A percentile compares a stretch with the other conserved stretches of the same genome.
These are phyloP conservation scores for Monosporascus sp. DNA, from an alignment of 2,329 filamentous ascomycete species.

Conservation along the genomic window DNA sequence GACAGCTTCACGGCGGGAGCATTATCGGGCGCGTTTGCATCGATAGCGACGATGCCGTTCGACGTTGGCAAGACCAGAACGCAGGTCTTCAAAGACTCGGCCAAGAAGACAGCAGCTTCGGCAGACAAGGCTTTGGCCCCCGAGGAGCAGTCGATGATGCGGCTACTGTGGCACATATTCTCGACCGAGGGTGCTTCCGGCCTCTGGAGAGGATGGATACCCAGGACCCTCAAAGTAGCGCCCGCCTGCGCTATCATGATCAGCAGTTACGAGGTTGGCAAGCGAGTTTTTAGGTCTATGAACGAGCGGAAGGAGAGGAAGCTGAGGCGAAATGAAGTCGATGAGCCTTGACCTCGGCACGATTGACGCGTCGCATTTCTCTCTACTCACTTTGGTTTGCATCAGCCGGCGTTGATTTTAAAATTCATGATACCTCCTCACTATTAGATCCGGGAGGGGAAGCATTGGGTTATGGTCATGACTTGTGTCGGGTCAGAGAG, in stretches of 20 bases:
- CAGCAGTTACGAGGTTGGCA: slow-evolving; percentile 93
- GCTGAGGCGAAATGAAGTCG: slow-evolving; percentile 9
- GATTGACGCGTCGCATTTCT: not conserved
- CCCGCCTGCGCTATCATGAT: slow-evolving; percentile 99
- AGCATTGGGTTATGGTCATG: not conserved
- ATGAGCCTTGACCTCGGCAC: slow-evolving; percentile 8
- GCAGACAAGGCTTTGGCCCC: slow-evolving; percentile 40
- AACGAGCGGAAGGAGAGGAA: slow-evolving; percentile 49
- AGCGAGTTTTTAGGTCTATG: slow-evolving; percentile 72
- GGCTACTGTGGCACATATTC: slow-evolving; percentile 88
- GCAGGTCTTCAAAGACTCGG: slow-evolving; percentile 67
- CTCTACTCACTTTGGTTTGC: slow-evolving; percentile 2
- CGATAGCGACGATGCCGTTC: slow-evolving; percentile 87
- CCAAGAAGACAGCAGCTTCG: slow-evolving; percentile 22
- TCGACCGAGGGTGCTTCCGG: slow-evolving; percentile 74
- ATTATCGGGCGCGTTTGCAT: slow-evolving; percentile 74
- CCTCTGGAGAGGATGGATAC: slow-evolving; percentile 87
- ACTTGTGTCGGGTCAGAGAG: not conserved
- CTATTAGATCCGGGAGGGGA: not conserved
- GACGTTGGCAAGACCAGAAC: slow-evolving; percentile 96
- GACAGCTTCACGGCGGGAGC: slow-evolving; percentile 90
- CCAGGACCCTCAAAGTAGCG: slow-evolving; percentile 87
- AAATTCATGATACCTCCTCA: not conserved
- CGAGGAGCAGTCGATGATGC: slow-evolving; percentile 72
- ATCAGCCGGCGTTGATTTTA: not conserved